Conservation (phyloP, 371 early-diverging fungal genomes). For the Syncephalastrum contaminatum region DNA sequence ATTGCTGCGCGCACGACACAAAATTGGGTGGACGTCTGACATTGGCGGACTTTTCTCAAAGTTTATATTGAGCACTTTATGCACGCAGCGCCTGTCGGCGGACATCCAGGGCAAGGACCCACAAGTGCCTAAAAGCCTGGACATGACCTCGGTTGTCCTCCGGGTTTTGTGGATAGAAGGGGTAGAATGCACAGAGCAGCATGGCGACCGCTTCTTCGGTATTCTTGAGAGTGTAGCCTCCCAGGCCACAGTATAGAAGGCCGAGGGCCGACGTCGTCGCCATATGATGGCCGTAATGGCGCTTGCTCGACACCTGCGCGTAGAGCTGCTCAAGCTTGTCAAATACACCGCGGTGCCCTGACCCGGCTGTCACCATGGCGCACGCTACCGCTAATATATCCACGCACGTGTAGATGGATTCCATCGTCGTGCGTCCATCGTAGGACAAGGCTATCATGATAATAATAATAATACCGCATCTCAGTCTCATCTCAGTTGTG, state of each 20-base stretch:
- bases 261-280: constrained; percentile 84
- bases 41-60: too few relatives aligned
- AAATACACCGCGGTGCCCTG: constrained; percentile 67
- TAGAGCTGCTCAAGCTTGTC: constrained; percentile 57
- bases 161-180: constrained; percentile 67
- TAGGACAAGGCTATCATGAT: constrained; percentile 37
- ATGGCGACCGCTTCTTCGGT: constrained; percentile 69
- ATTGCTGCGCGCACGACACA: too few relatives aligned
- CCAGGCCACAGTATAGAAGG: constrained; percentile 79
- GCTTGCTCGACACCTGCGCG: constrained; percentile 30
- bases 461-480: neutral
- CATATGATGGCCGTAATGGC: constrained; percentile 82
- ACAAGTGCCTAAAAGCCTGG: constrained; percentile 86
- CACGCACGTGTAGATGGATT: constrained; percentile 56
- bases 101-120: constrained; percentile 80
- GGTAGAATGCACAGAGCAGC: constrained; percentile 75
- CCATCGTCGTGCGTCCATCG: constrained; percentile 58
- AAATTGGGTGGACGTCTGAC: too few relatives aligned
- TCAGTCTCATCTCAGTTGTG: constrained; percentile 8
- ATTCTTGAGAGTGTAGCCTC: constrained; percentile 72
- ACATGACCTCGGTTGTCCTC: constrained; percentile 76
- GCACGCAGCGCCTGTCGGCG: constrained; percentile 44
- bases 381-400: constrained; percentile 65
- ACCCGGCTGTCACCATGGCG: constrained; percentile 82
- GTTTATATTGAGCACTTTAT: too few relatives aligned